A percentile compares a stretch with the other conserved stretches of the same genome.
phyloP scores from a whole-genome alignment of 805 yeast genomes.

The Metschnikowia lachancei region DNA sequence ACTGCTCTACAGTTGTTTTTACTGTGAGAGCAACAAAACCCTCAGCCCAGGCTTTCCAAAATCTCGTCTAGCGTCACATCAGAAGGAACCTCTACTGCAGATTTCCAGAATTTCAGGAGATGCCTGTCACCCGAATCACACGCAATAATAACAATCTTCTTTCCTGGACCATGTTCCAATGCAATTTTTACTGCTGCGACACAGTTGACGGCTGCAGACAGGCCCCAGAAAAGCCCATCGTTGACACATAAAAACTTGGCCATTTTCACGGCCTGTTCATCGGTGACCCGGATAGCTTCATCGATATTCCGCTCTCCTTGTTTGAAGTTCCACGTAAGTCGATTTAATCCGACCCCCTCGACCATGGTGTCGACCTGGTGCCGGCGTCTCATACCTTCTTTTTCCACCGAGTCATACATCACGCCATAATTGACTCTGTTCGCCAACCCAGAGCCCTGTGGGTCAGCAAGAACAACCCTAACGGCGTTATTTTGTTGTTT shows the following conservation, averaged over 20 bases:
- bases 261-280: constrained; percentile 81
- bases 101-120: constrained; percentile 87
- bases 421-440: constrained; percentile 87
- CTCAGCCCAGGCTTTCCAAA: constrained; percentile 5
- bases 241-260: constrained; percentile 75
- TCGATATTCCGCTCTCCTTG: constrained; percentile 71
- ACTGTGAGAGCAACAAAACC: too few species aligned
- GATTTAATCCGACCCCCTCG: constrained; percentile 90
- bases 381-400: constrained; percentile 88
- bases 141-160: constrained; percentile 75
- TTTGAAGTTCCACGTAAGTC: constrained; percentile 78
- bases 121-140: constrained; percentile 94
- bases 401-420: constrained; percentile 86
- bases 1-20: too few species aligned
- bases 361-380: constrained; percentile 95
- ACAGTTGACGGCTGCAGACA: constrained; percentile 90
- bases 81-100: constrained; percentile 41
- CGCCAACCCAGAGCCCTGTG: constrained; percentile 91
- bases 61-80: constrained; percentile 38
- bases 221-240: constrained; percentile 90
- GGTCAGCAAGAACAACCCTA: constrained; percentile 77
- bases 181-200: constrained; percentile 74
- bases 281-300: constrained; percentile 76
- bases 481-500: constrained; percentile 47
- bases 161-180: constrained; percentile 50